Evolutionary conservation across 169 alveolate genomes (phyloP), one percentile per base, ranked within the genome.

Genomic region (Plasmodium cynomolgi): DNA sequence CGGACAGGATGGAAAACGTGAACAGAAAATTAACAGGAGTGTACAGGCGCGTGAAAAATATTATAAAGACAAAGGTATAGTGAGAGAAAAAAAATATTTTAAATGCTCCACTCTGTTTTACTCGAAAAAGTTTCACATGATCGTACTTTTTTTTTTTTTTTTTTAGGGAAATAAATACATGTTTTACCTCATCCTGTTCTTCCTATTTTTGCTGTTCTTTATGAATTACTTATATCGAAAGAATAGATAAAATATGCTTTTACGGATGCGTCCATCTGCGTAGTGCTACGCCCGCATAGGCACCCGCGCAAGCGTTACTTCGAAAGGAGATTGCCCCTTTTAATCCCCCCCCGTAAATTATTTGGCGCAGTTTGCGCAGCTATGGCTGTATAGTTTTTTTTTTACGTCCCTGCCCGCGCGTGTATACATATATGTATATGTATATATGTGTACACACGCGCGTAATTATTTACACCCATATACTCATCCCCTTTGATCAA

Each of bases 81-180:
- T 13, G 72, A 83, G 39, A 88, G 41, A 20, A 80, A 9, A 26
- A 56, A 79, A 74, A 33, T 31, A 23, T 1, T 23, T n/a, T 34
- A 75, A 75, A 75, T 75, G 47, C 37, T 47, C 62, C 54, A 77
- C 26, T 13, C 56, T 3, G 62, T 4, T 13, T 50, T 50, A 31
- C 33, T 8, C 3, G 33, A 50, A 39, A 71, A 26, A 20, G 26
- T 20, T 84, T 84, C 29, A 56, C 26, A 29, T 33, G 13, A 56
- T 33, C 73, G 47, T 8, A 17, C 26, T 41, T 54, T 8, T 62
- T 58, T 79, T 79, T 8, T n/a, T 84, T 84, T 84, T 84, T 44
- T 41, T 54, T 8, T 79, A 88, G 93, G 93, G 93, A 26, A 88
- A 88, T 88, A 88, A 88, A 77, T 88, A 88, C 74, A 56, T 88